phyloP scores from a whole-genome alignment of 768 basidiomycete genomes.

The Megacollybia marginata region DNA sequence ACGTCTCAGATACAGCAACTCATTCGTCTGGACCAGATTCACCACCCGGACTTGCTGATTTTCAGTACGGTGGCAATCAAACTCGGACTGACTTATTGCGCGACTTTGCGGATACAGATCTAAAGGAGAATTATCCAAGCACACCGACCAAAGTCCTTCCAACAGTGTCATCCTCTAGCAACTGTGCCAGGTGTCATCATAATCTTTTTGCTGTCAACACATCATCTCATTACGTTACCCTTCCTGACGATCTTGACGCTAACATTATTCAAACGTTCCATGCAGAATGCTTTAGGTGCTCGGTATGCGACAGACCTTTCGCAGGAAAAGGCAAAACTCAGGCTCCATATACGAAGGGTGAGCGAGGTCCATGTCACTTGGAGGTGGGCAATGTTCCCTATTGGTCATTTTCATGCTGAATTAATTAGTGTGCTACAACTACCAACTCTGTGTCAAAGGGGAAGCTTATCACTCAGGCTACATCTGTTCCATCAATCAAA shows the following conservation, averaged over 20 bases:
- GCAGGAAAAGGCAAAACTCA: conserved; percentile 54
- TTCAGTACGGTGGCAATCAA: conserved; percentile 11
- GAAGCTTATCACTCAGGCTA: too few relatives aligned
- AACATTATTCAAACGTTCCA: conserved; percentile 59
- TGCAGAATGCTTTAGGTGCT: conserved; percentile 69
- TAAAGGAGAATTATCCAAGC: conserved; percentile 23
- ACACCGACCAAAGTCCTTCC: conserved; percentile 24
- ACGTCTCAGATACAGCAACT: conserved; percentile 52
- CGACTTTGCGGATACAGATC: conserved; percentile 16
- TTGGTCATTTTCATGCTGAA: not conserved
- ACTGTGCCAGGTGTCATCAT: conserved; percentile 54
- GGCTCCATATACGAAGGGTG: conserved; percentile 63
- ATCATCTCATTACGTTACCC: conserved; percentile 63
- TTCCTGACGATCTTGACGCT: conserved; percentile 46
- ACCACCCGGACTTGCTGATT: conserved; percentile 28
- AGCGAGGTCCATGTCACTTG: conserved; percentile 62
- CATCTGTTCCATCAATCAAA: not conserved
- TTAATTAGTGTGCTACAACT: conserved; percentile 36
- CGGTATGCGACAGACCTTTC: conserved; percentile 56
- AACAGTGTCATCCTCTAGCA: conserved; percentile 24
- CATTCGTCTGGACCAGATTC: conserved; percentile 47
- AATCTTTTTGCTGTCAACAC: conserved; percentile 50
- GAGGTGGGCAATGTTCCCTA: conserved; percentile 28
- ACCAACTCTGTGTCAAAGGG: conserved; percentile 17
- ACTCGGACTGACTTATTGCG: conserved; percentile 19